Conservation (phyloP, 179 eudicot genomes). For the Silene coronaria region DNA sequence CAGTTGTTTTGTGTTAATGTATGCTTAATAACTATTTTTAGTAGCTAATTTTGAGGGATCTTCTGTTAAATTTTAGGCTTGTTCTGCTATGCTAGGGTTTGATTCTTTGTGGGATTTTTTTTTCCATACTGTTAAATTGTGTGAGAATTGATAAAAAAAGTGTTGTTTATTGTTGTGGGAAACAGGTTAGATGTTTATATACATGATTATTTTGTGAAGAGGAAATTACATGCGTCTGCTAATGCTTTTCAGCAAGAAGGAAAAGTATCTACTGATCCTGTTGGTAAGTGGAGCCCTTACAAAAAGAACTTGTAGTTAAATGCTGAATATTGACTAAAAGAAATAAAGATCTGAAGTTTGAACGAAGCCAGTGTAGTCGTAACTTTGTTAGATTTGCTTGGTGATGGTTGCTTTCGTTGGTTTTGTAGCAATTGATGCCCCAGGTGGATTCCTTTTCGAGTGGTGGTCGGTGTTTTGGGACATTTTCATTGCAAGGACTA, state of each 20-base stretch:
- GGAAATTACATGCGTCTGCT: conserved; percentile 44
- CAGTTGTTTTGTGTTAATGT: conserved; percentile 2
- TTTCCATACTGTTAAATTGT: conserved; percentile 2
- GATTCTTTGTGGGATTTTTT: conserved; percentile 5
- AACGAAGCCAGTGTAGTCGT: neutral
- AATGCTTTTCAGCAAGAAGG: conserved; percentile 51
- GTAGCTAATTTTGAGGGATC: conserved; percentile 14
- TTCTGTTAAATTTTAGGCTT: neutral
- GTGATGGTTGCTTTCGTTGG: neutral
- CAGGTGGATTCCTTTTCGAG: conserved; percentile 53
- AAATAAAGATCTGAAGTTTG: neutral
- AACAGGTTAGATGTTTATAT: conserved; percentile 58
- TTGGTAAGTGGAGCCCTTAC: conserved; percentile 35
- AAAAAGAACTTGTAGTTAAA: neutral
- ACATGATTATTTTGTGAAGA: conserved; percentile 53
- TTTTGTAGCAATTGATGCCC: conserved; percentile 51
- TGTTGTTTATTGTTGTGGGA: conserved; percentile 17
- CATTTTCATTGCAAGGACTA: conserved; percentile 46
- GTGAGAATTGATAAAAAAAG: conserved; percentile 9
- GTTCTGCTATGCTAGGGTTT: conserved; percentile 16
- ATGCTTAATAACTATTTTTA: neutral
- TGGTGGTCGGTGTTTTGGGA: conserved; percentile 70
- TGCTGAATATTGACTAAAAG: neutral
- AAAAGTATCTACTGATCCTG: conserved; percentile 41
- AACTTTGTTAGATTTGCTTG: neutral